These are phyloP conservation scores for Cercospora janseana DNA, from an alignment of 2,329 filamentous ascomycete species.

Conservation along the genomic window DNA sequence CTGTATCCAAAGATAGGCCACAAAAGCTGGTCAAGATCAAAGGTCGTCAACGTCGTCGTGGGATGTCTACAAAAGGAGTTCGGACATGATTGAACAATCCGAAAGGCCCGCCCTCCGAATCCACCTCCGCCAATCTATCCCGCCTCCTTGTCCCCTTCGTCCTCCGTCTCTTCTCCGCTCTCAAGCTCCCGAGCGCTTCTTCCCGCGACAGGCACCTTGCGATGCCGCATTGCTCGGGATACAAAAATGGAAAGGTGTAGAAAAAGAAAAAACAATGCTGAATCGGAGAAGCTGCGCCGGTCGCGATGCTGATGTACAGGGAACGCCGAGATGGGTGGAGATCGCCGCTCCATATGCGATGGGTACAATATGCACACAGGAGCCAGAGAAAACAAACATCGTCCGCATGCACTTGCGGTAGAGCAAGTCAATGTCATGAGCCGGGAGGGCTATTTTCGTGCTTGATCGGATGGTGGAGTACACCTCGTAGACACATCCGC, in stretches of 20 bases:
- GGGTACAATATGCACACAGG: conserved; percentile 9
- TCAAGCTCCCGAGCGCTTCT: not conserved
- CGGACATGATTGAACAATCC: conserved; percentile 4
- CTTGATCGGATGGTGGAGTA: conserved; percentile 51
- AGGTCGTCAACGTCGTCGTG: not conserved
- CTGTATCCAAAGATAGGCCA: not conserved
- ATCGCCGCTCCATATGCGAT: conserved; percentile 9
- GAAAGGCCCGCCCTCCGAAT: conserved; percentile 9
- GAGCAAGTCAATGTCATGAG: conserved; percentile 6
- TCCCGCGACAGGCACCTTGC: not conserved
- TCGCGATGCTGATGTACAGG: conserved; percentile 9
- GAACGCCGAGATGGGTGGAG: not conserved
- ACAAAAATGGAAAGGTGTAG: not conserved
- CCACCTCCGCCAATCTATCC: no score
- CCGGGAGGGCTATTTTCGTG: conserved; percentile 42
- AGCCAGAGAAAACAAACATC: not conserved
- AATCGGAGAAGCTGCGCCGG: not conserved
- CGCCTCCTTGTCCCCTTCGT: not conserved
- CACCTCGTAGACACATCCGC: conserved; percentile 48
- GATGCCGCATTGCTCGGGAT: not conserved
- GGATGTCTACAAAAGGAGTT: not conserved
- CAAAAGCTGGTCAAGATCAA: not conserved
- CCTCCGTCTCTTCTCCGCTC: not conserved
- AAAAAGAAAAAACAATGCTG: conserved; percentile 3
- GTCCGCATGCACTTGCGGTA: not conserved